A percentile compares a stretch with the other conserved stretches of the same genome.
Conservation (phyloP, 495 filamentous ascomycete species). For the Clohesyomyces aquaticus region DNA sequence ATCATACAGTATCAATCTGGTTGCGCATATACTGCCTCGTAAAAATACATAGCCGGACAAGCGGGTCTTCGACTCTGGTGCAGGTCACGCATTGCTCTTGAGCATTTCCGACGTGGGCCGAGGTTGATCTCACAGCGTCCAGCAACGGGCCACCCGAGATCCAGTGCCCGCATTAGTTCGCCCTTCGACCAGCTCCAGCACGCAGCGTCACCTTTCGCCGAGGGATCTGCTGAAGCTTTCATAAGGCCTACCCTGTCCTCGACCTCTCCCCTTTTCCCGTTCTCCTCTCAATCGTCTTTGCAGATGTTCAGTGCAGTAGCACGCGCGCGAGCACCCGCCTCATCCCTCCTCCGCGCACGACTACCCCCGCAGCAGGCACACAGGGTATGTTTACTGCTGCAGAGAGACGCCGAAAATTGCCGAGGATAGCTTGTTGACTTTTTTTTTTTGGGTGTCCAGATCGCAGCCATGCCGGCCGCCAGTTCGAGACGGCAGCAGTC, state of each 20-base stretch:
- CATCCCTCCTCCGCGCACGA: conserved; percentile 34
- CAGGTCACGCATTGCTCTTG: conserved; percentile 27
- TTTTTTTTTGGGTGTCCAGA: conserved; percentile 22
- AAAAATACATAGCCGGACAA: conserved; percentile 7
- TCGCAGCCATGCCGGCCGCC: conserved; percentile 57
- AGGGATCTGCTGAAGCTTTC: conserved; percentile 15
- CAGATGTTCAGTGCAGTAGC: conserved; percentile 45
- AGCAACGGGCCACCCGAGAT: background rate
- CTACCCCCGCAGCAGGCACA: conserved; percentile 18
- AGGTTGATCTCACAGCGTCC: conserved; percentile 4
- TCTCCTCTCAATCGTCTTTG: background rate
- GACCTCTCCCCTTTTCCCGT: background rate
- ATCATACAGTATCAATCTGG: background rate
- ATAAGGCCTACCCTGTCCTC: conserved; percentile 2
- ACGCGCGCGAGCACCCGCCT: conserved; percentile 39
- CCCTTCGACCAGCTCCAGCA: background rate
- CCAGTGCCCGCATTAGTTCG: background rate
- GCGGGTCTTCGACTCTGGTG: background rate
- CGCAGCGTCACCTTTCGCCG: background rate
- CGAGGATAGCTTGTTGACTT: conserved; percentile 8
- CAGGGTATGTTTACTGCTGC: conserved; percentile 23
- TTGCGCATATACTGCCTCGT: background rate
- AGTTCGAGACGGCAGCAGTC: conserved; percentile 62
- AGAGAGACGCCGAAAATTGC: background rate
- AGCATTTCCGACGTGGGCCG: conserved; percentile 19